phyloP scores from a whole-genome alignment of 2,329 filamentous ascomycete species.

The Diaporthe amygdali region DNA sequence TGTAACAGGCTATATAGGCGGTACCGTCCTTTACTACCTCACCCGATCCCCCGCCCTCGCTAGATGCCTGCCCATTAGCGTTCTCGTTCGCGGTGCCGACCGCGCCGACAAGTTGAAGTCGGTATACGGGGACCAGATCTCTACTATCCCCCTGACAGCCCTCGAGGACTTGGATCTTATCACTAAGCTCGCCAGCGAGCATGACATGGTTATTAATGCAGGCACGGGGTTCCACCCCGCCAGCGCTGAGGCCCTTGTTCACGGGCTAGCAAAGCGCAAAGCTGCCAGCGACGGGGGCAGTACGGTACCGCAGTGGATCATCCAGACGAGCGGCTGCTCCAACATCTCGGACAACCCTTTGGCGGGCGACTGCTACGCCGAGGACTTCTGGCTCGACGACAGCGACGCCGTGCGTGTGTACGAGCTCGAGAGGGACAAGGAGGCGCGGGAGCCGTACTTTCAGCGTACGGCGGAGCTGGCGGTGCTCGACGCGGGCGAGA shows the following conservation, averaged over 20 bases:
- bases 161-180: constrained; percentile 32
- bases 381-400: constrained; percentile 44
- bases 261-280: constrained; percentile 42
- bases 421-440: constrained; percentile 41
- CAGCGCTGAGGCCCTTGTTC: constrained; percentile 45
- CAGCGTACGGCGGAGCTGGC: constrained; percentile 51
- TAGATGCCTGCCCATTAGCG: constrained; percentile 28
- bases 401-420: constrained; percentile 46
- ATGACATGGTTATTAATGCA: constrained; percentile 48
- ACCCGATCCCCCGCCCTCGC: constrained; percentile 29
- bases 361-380: constrained; percentile 35
- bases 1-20: constrained; percentile 37
- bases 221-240: constrained; percentile 43
- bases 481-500: constrained; percentile 44
- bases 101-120: neutral
- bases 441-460: constrained; percentile 41
- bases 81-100: constrained; percentile 29
- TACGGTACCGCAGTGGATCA: neutral
- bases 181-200: constrained; percentile 29
- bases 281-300: neutral
- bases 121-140: constrained; percentile 27
- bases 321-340: constrained; percentile 46
- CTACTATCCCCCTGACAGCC: constrained; percentile 30
- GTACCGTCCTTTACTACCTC: constrained; percentile 31
- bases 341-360: constrained; percentile 49